phyloP scores from a whole-genome alignment of 352 stramenopile species.

The Phytophthora multivora region DNA sequence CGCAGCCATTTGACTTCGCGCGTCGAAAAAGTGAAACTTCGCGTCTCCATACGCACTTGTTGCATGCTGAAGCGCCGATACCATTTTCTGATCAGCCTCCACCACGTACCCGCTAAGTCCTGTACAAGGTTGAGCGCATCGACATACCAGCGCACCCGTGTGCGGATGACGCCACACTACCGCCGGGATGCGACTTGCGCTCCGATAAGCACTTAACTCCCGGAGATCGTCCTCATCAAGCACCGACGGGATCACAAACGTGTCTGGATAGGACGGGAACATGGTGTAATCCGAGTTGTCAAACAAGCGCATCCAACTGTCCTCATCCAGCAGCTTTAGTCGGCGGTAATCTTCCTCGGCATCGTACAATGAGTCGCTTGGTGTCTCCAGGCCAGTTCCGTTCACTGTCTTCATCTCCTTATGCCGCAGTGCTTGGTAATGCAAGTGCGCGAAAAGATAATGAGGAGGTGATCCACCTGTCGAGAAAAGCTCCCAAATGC shows the following conservation, averaged over 20 bases:
- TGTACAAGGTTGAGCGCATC: slow-evolving; percentile 85
- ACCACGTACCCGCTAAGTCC: slow-evolving; percentile 84
- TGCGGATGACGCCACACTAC: slow-evolving; percentile 93
- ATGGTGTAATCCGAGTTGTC: slow-evolving; percentile 90
- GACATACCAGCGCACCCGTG: slow-evolving; percentile 90
- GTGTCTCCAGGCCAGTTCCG: slow-evolving; percentile 51
- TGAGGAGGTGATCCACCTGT: slow-evolving; percentile 29
- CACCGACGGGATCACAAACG: slow-evolving; percentile 92
- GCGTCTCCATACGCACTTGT: slow-evolving; percentile 62
- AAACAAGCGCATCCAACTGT: slow-evolving; percentile 83
- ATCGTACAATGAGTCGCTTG: slow-evolving; percentile 66
- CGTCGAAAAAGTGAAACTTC: slow-evolving; percentile 89
- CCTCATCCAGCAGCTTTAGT: slow-evolving; percentile 78
- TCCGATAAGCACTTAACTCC: slow-evolving; percentile 92
- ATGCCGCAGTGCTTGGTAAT: slow-evolving; percentile 72
- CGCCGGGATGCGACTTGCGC: slow-evolving; percentile 92
- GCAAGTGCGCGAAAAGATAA: slow-evolving; percentile 80
- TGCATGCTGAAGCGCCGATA: slow-evolving; percentile 70
- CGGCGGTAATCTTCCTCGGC: slow-evolving; percentile 82
- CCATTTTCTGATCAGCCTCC: slow-evolving; percentile 82
- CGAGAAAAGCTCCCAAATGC: slow-evolving; percentile 76
- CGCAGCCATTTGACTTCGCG: slow-evolving; percentile 83
- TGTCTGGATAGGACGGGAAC: slow-evolving; percentile 94
- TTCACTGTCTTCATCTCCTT: slow-evolving; percentile 27
- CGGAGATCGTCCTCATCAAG: slow-evolving; percentile 92